phyloP scores from a whole-genome alignment of 2,329 filamentous ascomycete genomes.

The Exserohilum turcica region DNA sequence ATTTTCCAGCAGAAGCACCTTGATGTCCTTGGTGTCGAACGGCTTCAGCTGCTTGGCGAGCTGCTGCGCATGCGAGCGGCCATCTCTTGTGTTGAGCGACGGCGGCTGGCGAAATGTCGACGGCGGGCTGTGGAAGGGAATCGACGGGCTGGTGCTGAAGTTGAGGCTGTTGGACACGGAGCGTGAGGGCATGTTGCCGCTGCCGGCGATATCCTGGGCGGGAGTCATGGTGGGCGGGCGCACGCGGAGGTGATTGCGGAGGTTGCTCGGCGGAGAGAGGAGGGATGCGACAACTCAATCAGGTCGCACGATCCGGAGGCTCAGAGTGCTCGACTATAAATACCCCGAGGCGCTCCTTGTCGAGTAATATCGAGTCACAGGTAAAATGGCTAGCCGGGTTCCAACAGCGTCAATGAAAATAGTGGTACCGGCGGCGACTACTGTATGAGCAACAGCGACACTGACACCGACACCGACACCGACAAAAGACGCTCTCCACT shows the following conservation, averaged over 20 bases:
- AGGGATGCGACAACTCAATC: slow-evolving; percentile 26
- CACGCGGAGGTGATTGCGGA: slow-evolving; percentile 25
- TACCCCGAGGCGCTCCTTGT: background rate
- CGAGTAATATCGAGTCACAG: slow-evolving; percentile 7
- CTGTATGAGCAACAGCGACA: slow-evolving; percentile 21
- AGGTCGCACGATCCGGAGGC: slow-evolving; percentile 19
- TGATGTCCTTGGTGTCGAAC: slow-evolving; percentile 94
- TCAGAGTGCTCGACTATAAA: slow-evolving; percentile 6
- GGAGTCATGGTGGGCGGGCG: slow-evolving; percentile 40
- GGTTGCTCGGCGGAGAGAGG: slow-evolving; percentile 20
- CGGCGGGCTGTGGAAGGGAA: slow-evolving; percentile 75
- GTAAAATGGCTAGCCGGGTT: slow-evolving; percentile 7
- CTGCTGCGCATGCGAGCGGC: slow-evolving; percentile 48
- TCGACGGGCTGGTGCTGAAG: slow-evolving; percentile 74
- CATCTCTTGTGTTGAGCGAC: slow-evolving; percentile 41
- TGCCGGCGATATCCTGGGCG: slow-evolving; percentile 44
- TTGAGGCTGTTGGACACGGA: slow-evolving; percentile 64
- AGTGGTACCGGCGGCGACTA: slow-evolving; percentile 16
- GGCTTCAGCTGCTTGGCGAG: slow-evolving; percentile 81
- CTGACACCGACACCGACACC: slow-evolving; percentile 21
- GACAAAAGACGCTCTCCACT: slow-evolving; percentile 24
- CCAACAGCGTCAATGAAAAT: slow-evolving; percentile 15
- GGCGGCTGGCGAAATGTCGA: slow-evolving; percentile 58
- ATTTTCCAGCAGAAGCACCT: slow-evolving; percentile 93
- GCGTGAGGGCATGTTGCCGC: slow-evolving; percentile 48